A percentile compares a stretch with the other conserved stretches of the same genome.
Evolutionary conservation across 495 filamentous ascomycete species (phyloP).

Genomic region (Aspergillus cristatus): DNA sequence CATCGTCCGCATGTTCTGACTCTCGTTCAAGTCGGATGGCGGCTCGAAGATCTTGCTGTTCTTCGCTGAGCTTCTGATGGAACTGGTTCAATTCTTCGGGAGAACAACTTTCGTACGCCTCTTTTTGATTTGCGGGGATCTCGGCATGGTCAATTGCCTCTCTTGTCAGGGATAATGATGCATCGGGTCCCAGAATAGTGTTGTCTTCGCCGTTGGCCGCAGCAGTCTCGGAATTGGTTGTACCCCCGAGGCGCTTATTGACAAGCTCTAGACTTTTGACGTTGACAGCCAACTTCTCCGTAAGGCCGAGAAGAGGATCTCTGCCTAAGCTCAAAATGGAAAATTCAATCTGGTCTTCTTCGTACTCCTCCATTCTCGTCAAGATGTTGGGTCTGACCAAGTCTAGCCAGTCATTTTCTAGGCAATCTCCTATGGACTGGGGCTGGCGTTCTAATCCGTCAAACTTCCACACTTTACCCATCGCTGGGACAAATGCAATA

Average conservation of each 20-base stretch:
- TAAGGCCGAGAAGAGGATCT: slow-evolving; percentile 38
- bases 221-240: neutral
- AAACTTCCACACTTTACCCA: slow-evolving; percentile 73
- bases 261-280: slow-evolving; percentile 31
- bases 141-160: slow-evolving; percentile 22
- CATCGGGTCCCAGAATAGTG: slow-evolving; percentile 24
- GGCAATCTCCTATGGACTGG: slow-evolving; percentile 44
- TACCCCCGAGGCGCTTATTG: slow-evolving; percentile 18
- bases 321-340: slow-evolving; percentile 45
- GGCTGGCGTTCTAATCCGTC: slow-evolving; percentile 78
- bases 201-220: slow-evolving; percentile 1
- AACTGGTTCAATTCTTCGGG: slow-evolving; percentile 17
- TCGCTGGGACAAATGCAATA: slow-evolving; percentile 76
- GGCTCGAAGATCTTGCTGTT: slow-evolving; percentile 26
- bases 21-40: slow-evolving; percentile 37
- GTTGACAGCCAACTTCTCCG: slow-evolving; percentile 36
- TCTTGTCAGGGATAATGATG: slow-evolving; percentile 24
- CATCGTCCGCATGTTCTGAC: slow-evolving; percentile 30
- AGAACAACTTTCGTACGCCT: slow-evolving; percentile 13
- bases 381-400: slow-evolving; percentile 38
- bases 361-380: slow-evolving; percentile 43
- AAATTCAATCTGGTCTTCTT: slow-evolving; percentile 48
- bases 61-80: slow-evolving; percentile 19
- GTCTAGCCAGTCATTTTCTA: slow-evolving; percentile 40
- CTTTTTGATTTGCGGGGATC: slow-evolving; percentile 7